Percentiles rank a stretch among this genome's conserved stretches.
These are phyloP conservation scores for Aspergillus proliferans DNA, from an alignment of 2,329 filamentous ascomycete species.

Conservation along the genomic window DNA sequence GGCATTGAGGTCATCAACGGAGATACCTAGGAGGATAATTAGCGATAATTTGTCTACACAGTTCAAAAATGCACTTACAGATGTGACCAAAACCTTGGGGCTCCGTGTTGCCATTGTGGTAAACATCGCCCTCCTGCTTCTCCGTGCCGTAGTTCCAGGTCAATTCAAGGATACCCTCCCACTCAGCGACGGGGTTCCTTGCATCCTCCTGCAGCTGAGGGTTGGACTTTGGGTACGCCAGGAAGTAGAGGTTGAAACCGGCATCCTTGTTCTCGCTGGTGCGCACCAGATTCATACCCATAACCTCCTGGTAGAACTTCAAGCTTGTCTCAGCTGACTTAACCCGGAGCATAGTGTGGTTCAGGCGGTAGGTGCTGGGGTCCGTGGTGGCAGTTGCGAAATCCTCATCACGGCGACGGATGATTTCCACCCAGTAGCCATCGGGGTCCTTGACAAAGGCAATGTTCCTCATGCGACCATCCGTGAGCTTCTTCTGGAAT, in stretches of 20 bases:
- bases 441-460: constrained; percentile 88
- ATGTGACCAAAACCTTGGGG: constrained; percentile 95
- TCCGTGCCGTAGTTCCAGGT: constrained; percentile 77
- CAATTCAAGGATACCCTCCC: constrained; percentile 81
- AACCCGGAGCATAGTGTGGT: constrained; percentile 76
- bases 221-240: constrained; percentile 65
- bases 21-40: constrained; percentile 50
- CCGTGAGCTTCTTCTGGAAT: constrained; percentile 91
- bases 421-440: constrained; percentile 61
- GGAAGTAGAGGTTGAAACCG: constrained; percentile 86
- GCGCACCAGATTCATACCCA: constrained; percentile 81
- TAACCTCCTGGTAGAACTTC: constrained; percentile 74
- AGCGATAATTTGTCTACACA: constrained; percentile 1
- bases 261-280: constrained; percentile 63
- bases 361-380: constrained; percentile 62
- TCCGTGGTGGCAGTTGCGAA: constrained; percentile 63
- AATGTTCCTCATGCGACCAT: constrained; percentile 80
- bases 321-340: constrained; percentile 71
- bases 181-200: constrained; percentile 55
- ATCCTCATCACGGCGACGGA: constrained; percentile 68
- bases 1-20: constrained; percentile 81
- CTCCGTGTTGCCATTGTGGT: constrained; percentile 86
- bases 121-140: constrained; percentile 72
- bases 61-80: constrained; percentile 49
- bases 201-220: constrained; percentile 45